These are phyloP conservation scores for Euclidium syriacum DNA, from an alignment of 345 rosid genomes.

Conservation along the genomic window DNA sequence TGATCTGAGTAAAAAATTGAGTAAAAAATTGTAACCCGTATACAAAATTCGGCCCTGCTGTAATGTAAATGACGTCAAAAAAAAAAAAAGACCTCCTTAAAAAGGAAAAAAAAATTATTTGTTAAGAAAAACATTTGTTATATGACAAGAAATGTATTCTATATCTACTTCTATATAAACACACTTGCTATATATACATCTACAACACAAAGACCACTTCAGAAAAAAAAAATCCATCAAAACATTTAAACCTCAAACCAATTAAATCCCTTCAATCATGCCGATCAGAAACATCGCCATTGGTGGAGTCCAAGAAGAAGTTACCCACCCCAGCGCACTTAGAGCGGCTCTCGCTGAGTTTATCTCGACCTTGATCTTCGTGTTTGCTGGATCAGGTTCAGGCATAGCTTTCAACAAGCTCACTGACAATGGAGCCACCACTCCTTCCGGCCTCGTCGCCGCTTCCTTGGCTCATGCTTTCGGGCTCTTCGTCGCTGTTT, in stretches of 20 bases:
- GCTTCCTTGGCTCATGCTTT: conserved; percentile 85
- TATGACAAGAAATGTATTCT: too few species aligned
- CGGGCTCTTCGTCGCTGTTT: conserved; percentile 70
- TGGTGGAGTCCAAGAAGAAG: conserved; percentile 59
- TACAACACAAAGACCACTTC: conserved; percentile 5
- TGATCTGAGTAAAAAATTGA: too few species aligned
- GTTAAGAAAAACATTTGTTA: too few species aligned
- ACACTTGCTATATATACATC: conserved; percentile 15
- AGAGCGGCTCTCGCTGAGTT: conserved; percentile 87
- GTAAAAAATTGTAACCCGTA: too few species aligned
- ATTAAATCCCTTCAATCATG: conserved; percentile 36
- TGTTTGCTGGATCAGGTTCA: conserved; percentile 87
- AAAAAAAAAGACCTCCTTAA: too few species aligned
- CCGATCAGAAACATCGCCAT: conserved; percentile 83
- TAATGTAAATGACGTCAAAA: too few species aligned
- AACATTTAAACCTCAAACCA: neutral
- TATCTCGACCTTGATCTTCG: conserved; percentile 75
- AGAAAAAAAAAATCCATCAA: neutral
- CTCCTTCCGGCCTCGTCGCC: conserved; percentile 72
- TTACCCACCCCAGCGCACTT: conserved; percentile 63
- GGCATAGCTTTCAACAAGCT: conserved; percentile 87
- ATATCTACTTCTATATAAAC: too few species aligned
- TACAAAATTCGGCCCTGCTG: too few species aligned
- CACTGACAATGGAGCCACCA: conserved; percentile 56
- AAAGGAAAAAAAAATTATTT: too few species aligned